Conservation (phyloP, 352 stramenopile species). For the Pythium utonaiense region DNA sequence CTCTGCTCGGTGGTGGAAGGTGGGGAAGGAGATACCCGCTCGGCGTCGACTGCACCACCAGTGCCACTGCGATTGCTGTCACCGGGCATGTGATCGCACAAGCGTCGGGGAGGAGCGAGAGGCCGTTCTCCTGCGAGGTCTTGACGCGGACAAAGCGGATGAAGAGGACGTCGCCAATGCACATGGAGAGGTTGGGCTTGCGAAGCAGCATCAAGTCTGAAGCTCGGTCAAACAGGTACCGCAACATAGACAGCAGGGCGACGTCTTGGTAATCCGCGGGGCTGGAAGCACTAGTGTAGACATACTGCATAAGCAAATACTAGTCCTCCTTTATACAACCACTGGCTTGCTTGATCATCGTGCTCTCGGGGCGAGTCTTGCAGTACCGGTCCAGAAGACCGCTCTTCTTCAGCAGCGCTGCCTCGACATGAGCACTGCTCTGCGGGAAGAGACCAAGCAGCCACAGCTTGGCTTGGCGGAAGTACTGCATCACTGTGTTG, state of each 20-base stretch:
- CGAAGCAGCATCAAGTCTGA: slow-evolving; percentile 23
- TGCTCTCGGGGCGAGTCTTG: slow-evolving; percentile 1
- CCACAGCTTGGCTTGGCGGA: slow-evolving; percentile 8
- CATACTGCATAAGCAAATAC: slow-evolving; percentile 11
- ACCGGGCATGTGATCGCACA: slow-evolving; percentile 23
- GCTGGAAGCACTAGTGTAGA: slow-evolving; percentile 21
- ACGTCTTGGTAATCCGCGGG: slow-evolving; percentile 31
- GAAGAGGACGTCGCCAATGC: slow-evolving; percentile 20
- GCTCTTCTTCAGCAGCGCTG: slow-evolving; percentile 1
- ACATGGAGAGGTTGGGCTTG: slow-evolving; percentile 26
- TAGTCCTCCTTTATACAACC: slow-evolving; percentile 32
- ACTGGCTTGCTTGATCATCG: slow-evolving; percentile 28
- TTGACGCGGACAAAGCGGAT: slow-evolving; percentile 29
- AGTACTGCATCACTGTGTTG: slow-evolving; percentile 9
- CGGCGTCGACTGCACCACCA: slow-evolving; percentile 21
- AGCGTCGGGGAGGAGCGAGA: slow-evolving; percentile 28
- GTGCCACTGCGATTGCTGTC: slow-evolving; percentile 11
- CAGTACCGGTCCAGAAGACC: slow-evolving; percentile 7
- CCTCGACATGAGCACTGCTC: not conserved
- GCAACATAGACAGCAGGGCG: slow-evolving; percentile 28
- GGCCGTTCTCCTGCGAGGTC: slow-evolving; percentile 23
- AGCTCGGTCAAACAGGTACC: slow-evolving; percentile 33
- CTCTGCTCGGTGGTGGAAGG: not conserved
- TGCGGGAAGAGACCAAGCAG: not conserved
- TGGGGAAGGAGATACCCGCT: slow-evolving; percentile 11